Conservation (phyloP, 225 moss, liverwort and hornwort species). For the Polytrichum formosum region DNA sequence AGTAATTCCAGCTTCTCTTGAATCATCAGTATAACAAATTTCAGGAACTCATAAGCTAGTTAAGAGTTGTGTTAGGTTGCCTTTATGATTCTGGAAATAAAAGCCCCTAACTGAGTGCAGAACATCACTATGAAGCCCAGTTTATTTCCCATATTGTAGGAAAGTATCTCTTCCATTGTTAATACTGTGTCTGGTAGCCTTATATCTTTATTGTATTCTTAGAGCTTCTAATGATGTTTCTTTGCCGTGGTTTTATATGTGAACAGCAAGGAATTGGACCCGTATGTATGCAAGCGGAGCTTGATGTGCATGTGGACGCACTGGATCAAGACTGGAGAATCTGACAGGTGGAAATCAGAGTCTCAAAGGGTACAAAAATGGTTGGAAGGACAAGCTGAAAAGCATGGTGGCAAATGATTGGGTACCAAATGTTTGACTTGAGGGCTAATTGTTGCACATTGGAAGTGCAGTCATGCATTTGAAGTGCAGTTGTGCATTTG, state of each 20-base stretch:
- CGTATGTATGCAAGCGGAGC: constrained; percentile 45
- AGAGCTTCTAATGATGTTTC: not conserved
- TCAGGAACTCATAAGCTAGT: too few relatives aligned
- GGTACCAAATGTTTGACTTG: not conserved
- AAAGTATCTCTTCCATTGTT: too few relatives aligned
- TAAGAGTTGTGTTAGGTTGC: too few relatives aligned
- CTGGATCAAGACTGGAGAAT: not conserved
- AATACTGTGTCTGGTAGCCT: too few relatives aligned
- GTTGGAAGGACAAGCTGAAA: not conserved
- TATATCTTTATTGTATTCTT: too few relatives aligned
- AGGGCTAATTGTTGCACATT: constrained; percentile 1
- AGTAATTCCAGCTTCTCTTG: too few relatives aligned
- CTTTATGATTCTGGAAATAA: too few relatives aligned
- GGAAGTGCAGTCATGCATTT: too few relatives aligned
- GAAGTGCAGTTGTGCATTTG: not conserved
- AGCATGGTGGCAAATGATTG: constrained; percentile 1
- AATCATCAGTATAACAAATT: too few relatives aligned
- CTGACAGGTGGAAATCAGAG: not conserved
- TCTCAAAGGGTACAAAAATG: not conserved
- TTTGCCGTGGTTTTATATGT: not conserved
- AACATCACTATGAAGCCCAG: too few relatives aligned
- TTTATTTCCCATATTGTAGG: too few relatives aligned
- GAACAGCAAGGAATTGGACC: constrained; percentile 57
- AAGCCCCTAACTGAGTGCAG: too few relatives aligned
- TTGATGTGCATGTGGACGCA: constrained; percentile 8